Evolutionary conservation across 306 rosid species (phyloP).

Genomic region (Cicer arietinum): DNA sequence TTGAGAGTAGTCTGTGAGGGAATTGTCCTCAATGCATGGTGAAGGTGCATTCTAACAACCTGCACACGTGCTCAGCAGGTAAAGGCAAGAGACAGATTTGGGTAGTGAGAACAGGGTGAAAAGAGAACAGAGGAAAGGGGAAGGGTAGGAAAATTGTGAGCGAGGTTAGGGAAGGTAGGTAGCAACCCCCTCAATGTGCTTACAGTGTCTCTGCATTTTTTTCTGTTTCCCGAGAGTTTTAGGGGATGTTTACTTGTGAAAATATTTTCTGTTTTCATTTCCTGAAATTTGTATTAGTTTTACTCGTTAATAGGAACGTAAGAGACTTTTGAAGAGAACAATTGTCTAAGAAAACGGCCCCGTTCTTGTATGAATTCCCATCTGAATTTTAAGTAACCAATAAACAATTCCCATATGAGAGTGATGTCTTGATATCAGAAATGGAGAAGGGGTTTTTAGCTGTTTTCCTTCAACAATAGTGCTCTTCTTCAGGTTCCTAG

Average conservation of each 20-base stretch:
- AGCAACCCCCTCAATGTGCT: too few species aligned
- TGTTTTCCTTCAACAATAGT: neutral
- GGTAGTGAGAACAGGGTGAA: neutral
- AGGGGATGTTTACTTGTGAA: too few species aligned
- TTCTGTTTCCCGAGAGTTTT: neutral
- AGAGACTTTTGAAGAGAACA: too few species aligned
- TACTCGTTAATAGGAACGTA: too few species aligned
- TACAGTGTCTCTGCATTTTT: neutral
- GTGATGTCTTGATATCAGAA: neutral
- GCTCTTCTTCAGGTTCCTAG: constrained; percentile 20
- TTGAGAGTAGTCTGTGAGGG: constrained; percentile 12
- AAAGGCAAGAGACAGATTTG: constrained; percentile 20
- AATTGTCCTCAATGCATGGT: neutral
- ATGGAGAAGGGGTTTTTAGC: constrained; percentile 14
- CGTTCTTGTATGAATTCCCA: neutral
- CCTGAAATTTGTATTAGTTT: too few species aligned
- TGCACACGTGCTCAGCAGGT: neutral
- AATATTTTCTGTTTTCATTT: too few species aligned
- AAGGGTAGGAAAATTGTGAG: neutral
- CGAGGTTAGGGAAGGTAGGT: neutral
- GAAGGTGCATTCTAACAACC: constrained; percentile 1
- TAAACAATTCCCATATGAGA: neutral
- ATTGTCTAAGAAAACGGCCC: too few species aligned
- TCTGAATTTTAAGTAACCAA: neutral
- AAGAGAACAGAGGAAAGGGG: constrained; percentile 12